A percentile compares a stretch with the other conserved stretches of the same genome.
phyloP scores from a whole-genome alignment of 306 rosid genomes.

The Prunus salicina region DNA sequence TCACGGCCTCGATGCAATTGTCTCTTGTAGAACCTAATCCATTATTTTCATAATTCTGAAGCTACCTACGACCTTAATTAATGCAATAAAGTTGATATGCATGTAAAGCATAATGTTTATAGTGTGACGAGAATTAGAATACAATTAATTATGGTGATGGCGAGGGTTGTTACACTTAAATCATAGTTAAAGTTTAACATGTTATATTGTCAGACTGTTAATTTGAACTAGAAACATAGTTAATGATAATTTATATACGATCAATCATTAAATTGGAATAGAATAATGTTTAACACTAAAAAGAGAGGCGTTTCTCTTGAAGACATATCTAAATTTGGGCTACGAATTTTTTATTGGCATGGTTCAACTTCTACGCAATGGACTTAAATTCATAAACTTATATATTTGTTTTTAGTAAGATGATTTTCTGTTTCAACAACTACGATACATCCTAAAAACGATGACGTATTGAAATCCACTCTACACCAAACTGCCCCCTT shows the following conservation, averaged over 20 bases:
- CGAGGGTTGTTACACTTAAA: too few species aligned
- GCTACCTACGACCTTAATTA: neutral
- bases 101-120: neutral
- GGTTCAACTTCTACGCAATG: neutral
- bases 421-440: neutral
- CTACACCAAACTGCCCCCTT: neutral
- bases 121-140: too few species aligned
- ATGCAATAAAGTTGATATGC: neutral
- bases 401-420: neutral
- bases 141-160: too few species aligned
- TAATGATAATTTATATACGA: too few species aligned
- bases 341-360: neutral
- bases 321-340: neutral
- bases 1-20: neutral
- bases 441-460: neutral
- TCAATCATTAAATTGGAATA: too few species aligned
- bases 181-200: too few species aligned
- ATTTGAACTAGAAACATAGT: too few species aligned
- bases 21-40: neutral
- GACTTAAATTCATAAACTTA: neutral
- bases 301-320: too few species aligned
- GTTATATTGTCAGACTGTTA: too few species aligned
- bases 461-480: neutral
- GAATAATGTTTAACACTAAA: too few species aligned
- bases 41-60: neutral